phyloP scores from a whole-genome alignment of 805 yeast genomes.

The Candida tibetensis region DNA sequence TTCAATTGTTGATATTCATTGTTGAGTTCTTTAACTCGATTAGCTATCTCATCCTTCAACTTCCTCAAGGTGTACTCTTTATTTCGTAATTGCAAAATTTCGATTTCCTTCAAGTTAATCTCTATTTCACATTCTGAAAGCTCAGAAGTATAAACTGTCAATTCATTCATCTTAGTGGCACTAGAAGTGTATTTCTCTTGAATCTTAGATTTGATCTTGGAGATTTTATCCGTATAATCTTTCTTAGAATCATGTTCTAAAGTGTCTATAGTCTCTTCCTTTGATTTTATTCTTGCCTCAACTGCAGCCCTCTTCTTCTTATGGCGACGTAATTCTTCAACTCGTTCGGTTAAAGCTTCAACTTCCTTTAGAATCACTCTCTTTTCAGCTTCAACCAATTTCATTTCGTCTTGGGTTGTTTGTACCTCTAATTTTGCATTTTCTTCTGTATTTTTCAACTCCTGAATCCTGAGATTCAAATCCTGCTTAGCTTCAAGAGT shows the following conservation, averaged over 20 bases:
- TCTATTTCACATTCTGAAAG: slow-evolving; percentile 16
- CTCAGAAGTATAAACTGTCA: slow-evolving; percentile 23
- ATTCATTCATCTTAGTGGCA: slow-evolving; percentile 18
- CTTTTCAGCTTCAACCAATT: slow-evolving; percentile 13
- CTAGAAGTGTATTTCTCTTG: slow-evolving; percentile 15
- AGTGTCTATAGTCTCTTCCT: slow-evolving; percentile 26
- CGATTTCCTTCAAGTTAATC: slow-evolving; percentile 12
- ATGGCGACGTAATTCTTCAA: slow-evolving; percentile 8
- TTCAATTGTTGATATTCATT: slow-evolving; percentile 34
- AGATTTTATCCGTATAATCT: slow-evolving; percentile 43
- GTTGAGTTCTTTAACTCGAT: slow-evolving; percentile 22
- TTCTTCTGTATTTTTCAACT: slow-evolving; percentile 6
- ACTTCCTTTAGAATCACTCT: slow-evolving; percentile 9
- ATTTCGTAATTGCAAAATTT: slow-evolving; percentile 18
- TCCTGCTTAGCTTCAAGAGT: slow-evolving; percentile 23
- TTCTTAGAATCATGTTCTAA: slow-evolving; percentile 36
- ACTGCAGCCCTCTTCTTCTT: slow-evolving; percentile 17
- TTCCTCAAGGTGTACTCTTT: slow-evolving; percentile 20
- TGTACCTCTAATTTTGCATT: slow-evolving; percentile 13
- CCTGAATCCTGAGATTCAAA: slow-evolving; percentile 10
- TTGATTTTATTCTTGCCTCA: slow-evolving; percentile 22
- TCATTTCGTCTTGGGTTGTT: slow-evolving; percentile 17
- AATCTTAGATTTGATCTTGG: slow-evolving; percentile 27
- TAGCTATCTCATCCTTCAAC: slow-evolving; percentile 25
- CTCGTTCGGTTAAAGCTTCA: slow-evolving; percentile 8